These are phyloP conservation scores for Claviceps maximensis DNA, from an alignment of 2,329 filamentous ascomycete genomes.

Conservation along the genomic window DNA sequence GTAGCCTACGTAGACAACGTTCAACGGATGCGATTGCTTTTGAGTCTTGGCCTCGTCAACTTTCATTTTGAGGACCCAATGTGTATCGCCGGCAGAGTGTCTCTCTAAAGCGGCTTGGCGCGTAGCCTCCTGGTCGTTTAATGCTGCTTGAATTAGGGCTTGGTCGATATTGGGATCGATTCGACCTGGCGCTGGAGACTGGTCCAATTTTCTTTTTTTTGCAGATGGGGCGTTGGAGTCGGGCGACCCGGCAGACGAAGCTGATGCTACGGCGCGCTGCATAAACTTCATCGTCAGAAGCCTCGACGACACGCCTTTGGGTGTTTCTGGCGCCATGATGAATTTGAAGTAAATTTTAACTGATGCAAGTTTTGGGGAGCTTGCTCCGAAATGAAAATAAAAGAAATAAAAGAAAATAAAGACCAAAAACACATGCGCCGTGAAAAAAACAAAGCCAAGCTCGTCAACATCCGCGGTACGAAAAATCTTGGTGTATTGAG, in stretches of 20 bases:
- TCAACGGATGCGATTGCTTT: conserved; percentile 26
- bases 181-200: conserved; percentile 23
- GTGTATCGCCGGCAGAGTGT: conserved; percentile 54
- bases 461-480: not conserved
- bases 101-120: conserved; percentile 47
- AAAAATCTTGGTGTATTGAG: not conserved
- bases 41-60: conserved; percentile 13
- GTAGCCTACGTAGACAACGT: conserved; percentile 47
- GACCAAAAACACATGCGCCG: not conserved
- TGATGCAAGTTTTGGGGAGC: no score
- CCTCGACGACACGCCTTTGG: conserved; percentile 67
- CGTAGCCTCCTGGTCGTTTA: conserved; percentile 54
- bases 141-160: conserved; percentile 46
- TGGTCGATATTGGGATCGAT: conserved; percentile 35
- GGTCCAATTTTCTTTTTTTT: conserved; percentile 48
- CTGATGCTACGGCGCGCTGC: conserved; percentile 67
- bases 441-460: not conserved
- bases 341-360: not conserved
- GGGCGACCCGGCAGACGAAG: conserved; percentile 30
- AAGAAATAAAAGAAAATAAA: not conserved
- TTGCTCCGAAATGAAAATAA: not conserved
- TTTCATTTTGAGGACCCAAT: conserved; percentile 56
- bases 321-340: conserved; percentile 36
- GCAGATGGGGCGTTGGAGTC: conserved; percentile 36
- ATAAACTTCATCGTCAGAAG: conserved; percentile 96